Percentiles rank a stretch among this genome's conserved stretches.
Conservation (phyloP, 495 filamentous ascomycete species). For the Lichina pygmaea region DNA sequence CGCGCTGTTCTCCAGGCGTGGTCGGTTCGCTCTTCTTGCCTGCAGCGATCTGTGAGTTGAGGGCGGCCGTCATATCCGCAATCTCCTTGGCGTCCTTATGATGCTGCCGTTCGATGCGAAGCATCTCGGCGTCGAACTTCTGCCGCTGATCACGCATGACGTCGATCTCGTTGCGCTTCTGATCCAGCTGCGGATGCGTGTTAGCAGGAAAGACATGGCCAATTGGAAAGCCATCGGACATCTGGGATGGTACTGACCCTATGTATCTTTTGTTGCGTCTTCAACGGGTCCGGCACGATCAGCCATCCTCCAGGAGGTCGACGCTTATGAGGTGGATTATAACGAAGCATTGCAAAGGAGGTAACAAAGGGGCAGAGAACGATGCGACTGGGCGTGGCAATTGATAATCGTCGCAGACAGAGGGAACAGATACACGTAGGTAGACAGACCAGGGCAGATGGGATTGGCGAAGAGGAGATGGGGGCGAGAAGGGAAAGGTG, state of each 20-base stretch:
- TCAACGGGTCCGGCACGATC: conserved; percentile 6
- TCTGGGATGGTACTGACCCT: conserved; percentile 17
- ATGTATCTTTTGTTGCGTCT: conserved; percentile 31
- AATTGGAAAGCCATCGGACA: neutral
- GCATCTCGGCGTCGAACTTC: conserved; percentile 68
- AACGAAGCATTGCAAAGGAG: neutral
- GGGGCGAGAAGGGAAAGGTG: too few relatives aligned
- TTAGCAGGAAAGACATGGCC: conserved; percentile 1
- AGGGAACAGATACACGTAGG: too few relatives aligned
- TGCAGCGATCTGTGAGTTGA: conserved; percentile 24
- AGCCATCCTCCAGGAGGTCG: too few relatives aligned
- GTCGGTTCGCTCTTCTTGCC: conserved; percentile 80
- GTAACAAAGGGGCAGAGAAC: neutral
- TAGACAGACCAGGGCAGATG: too few relatives aligned
- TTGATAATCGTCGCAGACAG: too few relatives aligned
- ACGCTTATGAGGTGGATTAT: too few relatives aligned
- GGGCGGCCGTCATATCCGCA: conserved; percentile 49
- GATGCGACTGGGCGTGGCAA: too few relatives aligned
- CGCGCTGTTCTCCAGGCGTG: conserved; percentile 83
- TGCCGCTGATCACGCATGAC: conserved; percentile 58
- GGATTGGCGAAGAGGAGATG: too few relatives aligned
- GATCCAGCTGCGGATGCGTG: conserved; percentile 42
- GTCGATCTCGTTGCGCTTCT: conserved; percentile 73
- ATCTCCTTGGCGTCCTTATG: conserved; percentile 59
- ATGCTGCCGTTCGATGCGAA: conserved; percentile 57